Evolutionary conservation across 2,329 filamentous ascomycete genomes (phyloP), one percentile per base, ranked within the genome.

Genomic region (Xylaria sp.): DNA sequence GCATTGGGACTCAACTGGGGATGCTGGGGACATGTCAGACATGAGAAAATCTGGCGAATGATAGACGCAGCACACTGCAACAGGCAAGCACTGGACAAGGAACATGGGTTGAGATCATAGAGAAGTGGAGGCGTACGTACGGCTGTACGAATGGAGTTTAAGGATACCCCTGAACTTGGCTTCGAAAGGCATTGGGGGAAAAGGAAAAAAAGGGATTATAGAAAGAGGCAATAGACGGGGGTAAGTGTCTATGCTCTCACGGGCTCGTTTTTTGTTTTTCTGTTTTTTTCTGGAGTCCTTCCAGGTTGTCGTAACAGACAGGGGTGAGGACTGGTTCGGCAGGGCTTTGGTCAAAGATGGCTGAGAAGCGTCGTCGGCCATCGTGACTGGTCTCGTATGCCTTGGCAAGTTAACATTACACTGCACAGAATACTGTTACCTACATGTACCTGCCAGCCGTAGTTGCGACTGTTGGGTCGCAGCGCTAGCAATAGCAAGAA

Each of bases 81-180:
- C 61, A 50, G 42, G 68, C 34, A 67, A 65, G 59, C 61, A 68
- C 64, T 63, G 69, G 67, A 36, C 64, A 72, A 71, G 71, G 72
- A 47, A 73, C 69, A 74, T 70, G 72, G 71, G 67, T 72, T 65
- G 55, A 57, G 11, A 65, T 69, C 55, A 69, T 72, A 71, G 69
- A 72, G 71, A 68, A 71, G 73, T 71, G 71, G 72, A 70, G 71
- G 72, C 71, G 73, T 74, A 75, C 65, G 74, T 74, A 75, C 65
- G 74, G 73, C 65, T 76, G 74, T 75, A 74, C 69, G 63, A 73
- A 76, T 72, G 72, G 67, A 73, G 71, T 71, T 75, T 75, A 67
- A 67, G 72, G 69, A 76, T 77, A 76, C 75, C 75, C 74, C 71
- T 73, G 74, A 71, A 69, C 61, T 65, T 54, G 69, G 64, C 64